Evolutionary conservation across 192 early-diverging fungal species (phyloP), one percentile per base, ranked within the genome.

Genomic region (Backusella parvicylindrica): DNA sequence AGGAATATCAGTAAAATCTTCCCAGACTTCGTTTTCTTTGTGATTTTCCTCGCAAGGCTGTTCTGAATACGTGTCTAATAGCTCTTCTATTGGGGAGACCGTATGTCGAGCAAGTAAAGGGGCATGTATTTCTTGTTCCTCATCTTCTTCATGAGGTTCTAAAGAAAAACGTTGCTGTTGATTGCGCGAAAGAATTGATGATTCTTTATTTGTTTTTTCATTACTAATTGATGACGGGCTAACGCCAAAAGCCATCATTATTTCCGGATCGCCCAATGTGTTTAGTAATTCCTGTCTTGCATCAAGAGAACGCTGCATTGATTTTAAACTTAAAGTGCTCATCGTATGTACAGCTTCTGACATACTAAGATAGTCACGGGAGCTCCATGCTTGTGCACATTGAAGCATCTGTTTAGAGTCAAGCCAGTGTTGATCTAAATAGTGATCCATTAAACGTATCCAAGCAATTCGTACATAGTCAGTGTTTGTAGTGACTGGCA

Each of bases 321-420:
- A 26, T 36, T 64, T 64, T 50, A 75, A 49, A 68, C 74, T 75
- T 13, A 75, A 47, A 13, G 68, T 68, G 15, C 68, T 75, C 74
- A 75, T 75, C 13, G 74, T 75, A 43, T 75, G 74, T 7, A 68
- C 74, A 8, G 74, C 74, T 35, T 75, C 74, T 30, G 30, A 32
- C 13, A 65, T 33, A 30, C 66, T 75, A 7, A 75, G 23, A 6
- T 41, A 32, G 36, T 64, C 63, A 35, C 41, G 64, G 1, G 66
- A 23, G 31, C 63, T 75, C 74, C 74, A 75, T 47, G 74, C 74
- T 13, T 68, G 66, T 37, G 74, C 74, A 37, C 74, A 75, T 37
- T 75, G 74, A 15, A 75, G 65, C 74, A 75, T 75, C 21, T 68
- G 65, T 36, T 75, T 64, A 23, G 74, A 75, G 36, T 75, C 74